Conservation (phyloP, 805 yeast genomes). For the Yamadazyma kitorensis region DNA sequence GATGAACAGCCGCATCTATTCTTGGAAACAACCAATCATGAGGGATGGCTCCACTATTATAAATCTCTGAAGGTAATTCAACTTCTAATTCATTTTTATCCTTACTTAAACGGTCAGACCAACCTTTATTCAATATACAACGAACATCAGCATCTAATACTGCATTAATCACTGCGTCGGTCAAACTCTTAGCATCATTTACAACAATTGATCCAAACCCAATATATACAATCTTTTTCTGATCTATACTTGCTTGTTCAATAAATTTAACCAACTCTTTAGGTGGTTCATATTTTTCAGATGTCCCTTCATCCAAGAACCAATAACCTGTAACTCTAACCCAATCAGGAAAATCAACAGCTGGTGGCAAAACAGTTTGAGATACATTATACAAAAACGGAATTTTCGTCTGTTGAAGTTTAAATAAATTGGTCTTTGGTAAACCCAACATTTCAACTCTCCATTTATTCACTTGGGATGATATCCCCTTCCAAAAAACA, state of each 20-base stretch:
- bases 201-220: conserved; percentile 97
- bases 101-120: conserved; percentile 74
- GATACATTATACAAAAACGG: conserved; percentile 90
- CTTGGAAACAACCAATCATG: conserved; percentile 94
- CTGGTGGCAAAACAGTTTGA: conserved; percentile 85
- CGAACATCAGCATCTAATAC: conserved; percentile 77
- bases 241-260: conserved; percentile 52
- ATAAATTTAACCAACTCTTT: conserved; percentile 57
- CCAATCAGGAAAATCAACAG: conserved; percentile 94
- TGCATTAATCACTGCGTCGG: conserved; percentile 74
- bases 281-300: conserved; percentile 56
- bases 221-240: conserved; percentile 78
- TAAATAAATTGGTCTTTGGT: conserved; percentile 65
- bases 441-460: conserved; percentile 64
- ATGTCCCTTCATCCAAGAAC: conserved; percentile 73
- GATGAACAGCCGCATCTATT: conserved; percentile 93
- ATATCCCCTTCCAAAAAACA: conserved; percentile 89
- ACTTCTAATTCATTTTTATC: conserved; percentile 33
- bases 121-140: conserved; percentile 88
- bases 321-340: conserved; percentile 94
- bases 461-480: conserved; percentile 87
- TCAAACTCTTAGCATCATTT: conserved; percentile 71
- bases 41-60: conserved; percentile 70
- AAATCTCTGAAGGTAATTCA: conserved; percentile 64
- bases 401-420: conserved; percentile 70